Evolutionary conservation across 2,329 filamentous ascomycete species (phyloP).

Genomic region (Verticillium nubilum): DNA sequence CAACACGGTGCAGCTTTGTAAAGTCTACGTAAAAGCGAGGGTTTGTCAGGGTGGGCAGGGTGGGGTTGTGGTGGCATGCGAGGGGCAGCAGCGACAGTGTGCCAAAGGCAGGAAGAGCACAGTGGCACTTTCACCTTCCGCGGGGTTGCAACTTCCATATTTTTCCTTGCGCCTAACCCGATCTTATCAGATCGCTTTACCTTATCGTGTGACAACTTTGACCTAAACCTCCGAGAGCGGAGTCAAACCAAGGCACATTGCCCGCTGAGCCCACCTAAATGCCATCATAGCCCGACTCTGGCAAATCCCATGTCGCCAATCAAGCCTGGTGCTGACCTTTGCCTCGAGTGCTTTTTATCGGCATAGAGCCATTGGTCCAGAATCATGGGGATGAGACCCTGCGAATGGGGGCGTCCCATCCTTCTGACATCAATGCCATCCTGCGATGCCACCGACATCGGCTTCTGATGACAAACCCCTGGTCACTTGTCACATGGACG

Average conservation of each 20-base stretch:
- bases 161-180: background rate
- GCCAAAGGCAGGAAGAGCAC: background rate
- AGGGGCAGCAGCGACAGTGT: background rate
- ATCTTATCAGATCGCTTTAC: background rate
- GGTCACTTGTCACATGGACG: background rate
- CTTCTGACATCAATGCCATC: background rate
- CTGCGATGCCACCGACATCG: background rate
- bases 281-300: background rate
- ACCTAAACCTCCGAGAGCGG: background rate
- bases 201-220: background rate
- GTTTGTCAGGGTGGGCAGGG: slow-evolving; percentile 10
- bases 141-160: background rate
- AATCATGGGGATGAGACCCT: background rate
- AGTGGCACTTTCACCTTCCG: background rate
- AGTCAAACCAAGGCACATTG: background rate
- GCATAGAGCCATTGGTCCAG: background rate
- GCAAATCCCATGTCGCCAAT: background rate
- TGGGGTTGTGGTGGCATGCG: slow-evolving; percentile 2
- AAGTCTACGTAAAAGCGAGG: slow-evolving; percentile 6
- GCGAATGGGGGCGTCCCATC: background rate
- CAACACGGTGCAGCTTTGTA: slow-evolving; percentile 5
- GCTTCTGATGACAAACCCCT: background rate
- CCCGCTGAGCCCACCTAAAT: background rate
- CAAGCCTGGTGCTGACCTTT: background rate
- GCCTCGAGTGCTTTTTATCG: background rate